phyloP scores from a whole-genome alignment of 257 asterid species.

The Scutellaria barbata region DNA sequence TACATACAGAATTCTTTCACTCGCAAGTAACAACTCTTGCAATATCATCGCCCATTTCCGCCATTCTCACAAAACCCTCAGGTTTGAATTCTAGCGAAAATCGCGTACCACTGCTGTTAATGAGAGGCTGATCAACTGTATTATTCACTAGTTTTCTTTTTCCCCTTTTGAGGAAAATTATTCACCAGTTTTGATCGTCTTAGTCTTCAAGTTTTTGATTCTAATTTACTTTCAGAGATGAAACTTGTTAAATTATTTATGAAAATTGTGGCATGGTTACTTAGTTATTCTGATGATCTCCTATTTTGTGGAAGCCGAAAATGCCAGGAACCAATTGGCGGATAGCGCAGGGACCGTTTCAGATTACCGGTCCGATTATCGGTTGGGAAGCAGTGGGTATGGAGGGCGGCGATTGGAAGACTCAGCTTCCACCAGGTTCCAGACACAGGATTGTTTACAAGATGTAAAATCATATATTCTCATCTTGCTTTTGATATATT shows the following conservation, averaged over 20 bases:
- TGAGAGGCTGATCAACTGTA: too few relatives aligned
- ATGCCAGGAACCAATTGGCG: constrained; percentile 77
- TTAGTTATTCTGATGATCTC: background rate
- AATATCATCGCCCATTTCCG: background rate
- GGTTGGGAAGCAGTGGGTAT: constrained; percentile 55
- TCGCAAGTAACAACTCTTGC: too few relatives aligned
- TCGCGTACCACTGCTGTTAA: background rate
- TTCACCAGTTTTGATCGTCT: background rate
- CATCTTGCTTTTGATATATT: background rate
- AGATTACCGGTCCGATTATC: constrained; percentile 45
- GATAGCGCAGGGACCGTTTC: constrained; percentile 51
- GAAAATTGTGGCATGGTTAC: background rate
- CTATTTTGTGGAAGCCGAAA: constrained; percentile 9
- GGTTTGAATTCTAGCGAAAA: background rate
- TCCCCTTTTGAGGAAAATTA: too few relatives aligned
- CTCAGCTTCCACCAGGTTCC: constrained; percentile 64
- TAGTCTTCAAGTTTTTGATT: background rate
- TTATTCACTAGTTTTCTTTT: background rate
- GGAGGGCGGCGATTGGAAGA: constrained; percentile 82
- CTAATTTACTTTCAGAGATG: background rate
- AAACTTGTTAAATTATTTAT: background rate
- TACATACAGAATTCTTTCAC: too few relatives aligned
- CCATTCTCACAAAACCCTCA: background rate
- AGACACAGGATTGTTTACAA: constrained; percentile 79
- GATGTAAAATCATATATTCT: constrained; percentile 46